Evolutionary conservation across 805 yeast genomes (phyloP), one percentile per base, ranked within the genome.

Genomic region (Spathaspora arborariae): DNA sequence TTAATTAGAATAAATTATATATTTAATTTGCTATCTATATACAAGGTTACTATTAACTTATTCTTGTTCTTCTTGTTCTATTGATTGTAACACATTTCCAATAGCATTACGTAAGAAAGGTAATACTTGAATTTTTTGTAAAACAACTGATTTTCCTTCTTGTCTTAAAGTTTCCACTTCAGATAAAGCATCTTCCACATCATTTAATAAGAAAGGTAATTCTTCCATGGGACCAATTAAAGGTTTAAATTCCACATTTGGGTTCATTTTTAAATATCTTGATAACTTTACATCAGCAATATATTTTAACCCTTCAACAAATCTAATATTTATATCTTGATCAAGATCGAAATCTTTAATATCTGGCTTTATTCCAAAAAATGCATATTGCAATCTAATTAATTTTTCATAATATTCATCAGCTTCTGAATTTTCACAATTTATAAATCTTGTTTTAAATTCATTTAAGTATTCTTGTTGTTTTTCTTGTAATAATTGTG

Each of bases 321-420:
- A 67, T 46, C 61, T 65, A 21, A 56, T 68, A 47, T 65, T 62
- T 47, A 74, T 70, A 57, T 85, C 85, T 11, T 82, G 81, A 15
- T 67, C 62, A 54, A 83, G 76, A 45, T 80, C 80, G 46, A 77
- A 62, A 39, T 68, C 83, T 41, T 81, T 73, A 46, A 79, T 70
- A 45, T 80, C 81, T 22, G 87, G 88, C 49, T 82, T 81, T 46
- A 90, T 85, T n/a, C 97, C 97, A 59, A 82, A 91, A 22, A 89
- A 63, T 0, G 96, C 91, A 55, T 75, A 80, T 63, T 88, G 96
- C 56, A 90, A 76, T 60, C 98, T 81, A 47, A 81, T 82, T 48
- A 91, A 72, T 58, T 81, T 81, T 45, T 82, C 89, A 59, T 80
- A 81, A 64, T 79, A 77, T 50, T 78, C 85, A 16, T 45, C 72